Base-by-base conservation (phyloP, 495 filamentous ascomycete genomes). In the Penicillium nucicola region DNA sequence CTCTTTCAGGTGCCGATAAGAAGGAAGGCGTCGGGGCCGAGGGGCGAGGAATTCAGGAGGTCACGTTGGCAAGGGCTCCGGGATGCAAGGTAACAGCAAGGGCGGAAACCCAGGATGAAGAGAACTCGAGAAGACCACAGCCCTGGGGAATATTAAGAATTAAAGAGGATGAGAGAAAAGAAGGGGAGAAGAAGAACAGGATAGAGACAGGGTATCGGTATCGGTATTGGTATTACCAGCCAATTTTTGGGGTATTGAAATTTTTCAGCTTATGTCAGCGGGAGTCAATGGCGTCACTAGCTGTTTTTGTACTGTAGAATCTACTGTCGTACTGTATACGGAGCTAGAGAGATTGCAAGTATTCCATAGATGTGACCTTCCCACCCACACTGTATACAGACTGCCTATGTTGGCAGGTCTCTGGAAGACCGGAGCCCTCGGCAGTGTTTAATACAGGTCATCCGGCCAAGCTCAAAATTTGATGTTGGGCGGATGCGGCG, bases 401-500 rank as follows among this genome's bases (percentile, higher is more conserved):
- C 20, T 22, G 5, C 20, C 20, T 5, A 22, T 2, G 20, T 22
- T 3, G 20, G 20, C 5, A 22, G 5, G 2, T 2, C 20, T 22
- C 20, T 22, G 5, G 20, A 22, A 22, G 36, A 42, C 35, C 43
- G 36, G 38, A 50, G 32, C 22, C 39, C 19, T 41, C 35, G 30
- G 42, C 42, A 34, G 35, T 22, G 28, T 28, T 35, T 13, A 42
- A 44, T 46, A 40, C 43, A 42, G 47, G 33, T 44, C 45, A 62
- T 51, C n/a, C 49, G 46, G 43, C n/a, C 49, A 42, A 39, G n/a
- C 42, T 42, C 14, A 32, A 8, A 13, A 35, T 40, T 38, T 39
- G 18, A 42, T 58, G 58, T 53, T 56, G 55, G 52, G 61, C 69
- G 65, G 65, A 67, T 57, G 62, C 58, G 36, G 51, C 67, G 69